Percentiles rank a stretch among this genome's conserved stretches.
These are phyloP conservation scores for Sequoia sempervirens DNA, from an alignment of 75 land plant species.

Conservation along the genomic window DNA sequence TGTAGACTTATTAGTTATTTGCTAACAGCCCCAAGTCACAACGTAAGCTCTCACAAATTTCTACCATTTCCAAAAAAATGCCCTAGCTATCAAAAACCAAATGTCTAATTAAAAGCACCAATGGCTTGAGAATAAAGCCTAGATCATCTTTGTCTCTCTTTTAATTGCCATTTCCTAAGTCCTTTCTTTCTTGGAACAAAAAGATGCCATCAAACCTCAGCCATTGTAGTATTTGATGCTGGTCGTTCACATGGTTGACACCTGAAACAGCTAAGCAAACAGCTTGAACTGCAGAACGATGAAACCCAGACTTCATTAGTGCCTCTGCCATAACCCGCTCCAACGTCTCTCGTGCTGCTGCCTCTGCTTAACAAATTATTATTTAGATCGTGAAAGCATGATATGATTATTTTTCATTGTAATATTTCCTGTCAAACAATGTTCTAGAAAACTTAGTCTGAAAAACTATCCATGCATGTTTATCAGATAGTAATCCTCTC, in stretches of 20 bases:
- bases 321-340: conserved; percentile 77
- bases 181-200: not conserved
- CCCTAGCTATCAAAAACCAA: not conserved
- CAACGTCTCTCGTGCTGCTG: conserved; percentile 64
- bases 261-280: conserved; percentile 87
- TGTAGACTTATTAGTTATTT: not conserved
- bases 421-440: not conserved
- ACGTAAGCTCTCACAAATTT: not conserved
- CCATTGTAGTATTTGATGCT: conserved; percentile 60
- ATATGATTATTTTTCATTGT: not conserved
- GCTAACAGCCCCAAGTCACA: not conserved
- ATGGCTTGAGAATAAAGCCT: not conserved
- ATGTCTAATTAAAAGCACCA: not conserved
- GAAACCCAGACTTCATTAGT: conserved; percentile 45
- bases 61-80: not conserved
- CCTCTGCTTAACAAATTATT: conserved; percentile 38
- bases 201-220: conserved; percentile 44
- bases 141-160: not conserved
- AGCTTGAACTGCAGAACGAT: conserved; percentile 65
- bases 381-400: conserved; percentile 4
- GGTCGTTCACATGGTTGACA: conserved; percentile 68
- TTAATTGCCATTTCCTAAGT: conserved; percentile 4
- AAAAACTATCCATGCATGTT: not conserved
- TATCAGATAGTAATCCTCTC: not conserved
- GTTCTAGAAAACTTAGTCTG: not conserved